phyloP scores from a whole-genome alignment of 768 basidiomycete species.

The Mycena latifolia region DNA sequence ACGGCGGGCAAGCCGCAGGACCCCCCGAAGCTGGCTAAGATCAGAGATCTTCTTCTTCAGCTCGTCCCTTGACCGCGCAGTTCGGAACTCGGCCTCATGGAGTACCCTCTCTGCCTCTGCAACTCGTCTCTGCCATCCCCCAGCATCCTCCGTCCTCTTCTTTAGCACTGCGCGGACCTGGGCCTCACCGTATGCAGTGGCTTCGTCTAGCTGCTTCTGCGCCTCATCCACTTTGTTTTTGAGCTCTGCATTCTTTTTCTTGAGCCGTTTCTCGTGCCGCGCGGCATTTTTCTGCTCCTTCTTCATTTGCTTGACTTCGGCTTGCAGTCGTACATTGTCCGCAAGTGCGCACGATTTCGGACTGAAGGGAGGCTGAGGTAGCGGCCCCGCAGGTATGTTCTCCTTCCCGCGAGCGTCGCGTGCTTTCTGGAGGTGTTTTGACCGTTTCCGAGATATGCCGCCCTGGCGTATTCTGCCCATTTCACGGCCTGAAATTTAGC shows the following conservation, averaged over 20 bases:
- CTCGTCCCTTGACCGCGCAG: background rate
- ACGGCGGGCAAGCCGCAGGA: background rate
- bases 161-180: constrained; percentile 12
- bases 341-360: constrained; percentile 1
- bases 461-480: constrained; percentile 14
- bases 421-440: background rate
- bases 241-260: background rate
- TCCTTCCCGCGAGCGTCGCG: constrained; percentile 3
- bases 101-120: constrained; percentile 10
- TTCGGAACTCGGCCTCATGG: constrained; percentile 2
- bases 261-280: constrained; percentile 1
- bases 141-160: constrained; percentile 12
- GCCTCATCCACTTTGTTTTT: background rate
- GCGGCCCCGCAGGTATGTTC: background rate
- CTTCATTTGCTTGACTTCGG: constrained; percentile 6
- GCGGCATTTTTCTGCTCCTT: constrained; percentile 13
- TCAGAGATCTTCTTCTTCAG: constrained; percentile 11
- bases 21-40: constrained; percentile 14
- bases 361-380: background rate
- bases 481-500: constrained; percentile 6
- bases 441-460: background rate
- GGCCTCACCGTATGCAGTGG: constrained; percentile 18
- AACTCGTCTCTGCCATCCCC: constrained; percentile 10
- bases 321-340: constrained; percentile 2
- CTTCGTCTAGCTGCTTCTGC: constrained; percentile 1